phyloP scores from a whole-genome alignment of 1,284 basidiomycete species.

The Microstroma glucosiphilum region DNA sequence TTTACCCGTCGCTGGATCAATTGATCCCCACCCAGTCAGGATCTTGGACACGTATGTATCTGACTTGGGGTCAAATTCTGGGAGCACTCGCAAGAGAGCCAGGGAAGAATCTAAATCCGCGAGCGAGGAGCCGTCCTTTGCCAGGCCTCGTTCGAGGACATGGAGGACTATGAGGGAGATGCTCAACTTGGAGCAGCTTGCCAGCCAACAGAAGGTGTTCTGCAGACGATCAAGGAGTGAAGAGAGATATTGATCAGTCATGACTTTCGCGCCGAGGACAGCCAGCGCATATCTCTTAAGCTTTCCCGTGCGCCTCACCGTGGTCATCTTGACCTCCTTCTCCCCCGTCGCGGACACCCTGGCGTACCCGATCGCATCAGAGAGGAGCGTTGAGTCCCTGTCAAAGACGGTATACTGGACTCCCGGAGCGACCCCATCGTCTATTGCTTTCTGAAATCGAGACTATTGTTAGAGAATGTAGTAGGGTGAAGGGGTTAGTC shows the following conservation, averaged over 20 bases:
- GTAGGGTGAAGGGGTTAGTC: background rate
- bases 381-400: background rate
- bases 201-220: background rate
- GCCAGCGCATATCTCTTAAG: too few species aligned
- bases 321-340: too few species aligned
- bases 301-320: too few species aligned
- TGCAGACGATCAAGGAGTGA: background rate
- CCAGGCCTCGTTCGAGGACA: slow-evolving; percentile 1
- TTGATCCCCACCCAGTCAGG: background rate
- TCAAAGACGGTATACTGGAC: background rate
- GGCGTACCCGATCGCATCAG: too few species aligned
- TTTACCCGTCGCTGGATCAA: background rate
- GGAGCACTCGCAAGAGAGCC: background rate
- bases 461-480: background rate
- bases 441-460: background rate
- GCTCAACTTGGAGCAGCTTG: background rate
- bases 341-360: too few species aligned
- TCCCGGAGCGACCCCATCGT: background rate
- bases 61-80: background rate
- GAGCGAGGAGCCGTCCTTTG: background rate
- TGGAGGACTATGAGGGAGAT: background rate
- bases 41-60: background rate
- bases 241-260: background rate
- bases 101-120: background rate
- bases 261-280: too few species aligned